Conservation (phyloP, 1,284 basidiomycete species). For the Rhodofomes roseus region DNA sequence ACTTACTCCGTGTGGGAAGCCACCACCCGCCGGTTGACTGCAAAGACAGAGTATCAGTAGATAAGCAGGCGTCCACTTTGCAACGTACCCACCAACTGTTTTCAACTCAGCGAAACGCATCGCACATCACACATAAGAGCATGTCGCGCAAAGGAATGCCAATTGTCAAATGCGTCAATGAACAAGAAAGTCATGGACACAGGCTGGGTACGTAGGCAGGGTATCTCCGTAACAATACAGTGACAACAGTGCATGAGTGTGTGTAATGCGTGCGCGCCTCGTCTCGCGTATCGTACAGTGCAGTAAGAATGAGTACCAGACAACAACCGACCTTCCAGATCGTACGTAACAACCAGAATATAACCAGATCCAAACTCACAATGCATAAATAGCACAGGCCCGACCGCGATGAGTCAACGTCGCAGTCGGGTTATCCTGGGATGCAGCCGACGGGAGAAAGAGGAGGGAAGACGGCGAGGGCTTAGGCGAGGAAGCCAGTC, state of each 20-base stretch:
- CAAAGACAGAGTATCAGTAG: too few relatives aligned
- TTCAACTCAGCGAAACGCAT: too few relatives aligned
- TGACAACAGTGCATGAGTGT: neutral
- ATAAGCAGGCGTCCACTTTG: too few relatives aligned
- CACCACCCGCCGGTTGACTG: too few relatives aligned
- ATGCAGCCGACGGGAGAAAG: neutral
- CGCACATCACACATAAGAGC: too few relatives aligned
- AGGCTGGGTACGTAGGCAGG: neutral
- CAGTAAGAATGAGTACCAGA: neutral
- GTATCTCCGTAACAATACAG: neutral
- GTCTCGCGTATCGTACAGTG: neutral
- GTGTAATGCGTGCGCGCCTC: neutral
- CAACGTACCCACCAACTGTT: too few relatives aligned
- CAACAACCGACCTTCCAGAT: neutral
- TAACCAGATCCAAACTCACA: neutral
- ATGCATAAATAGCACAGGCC: neutral
- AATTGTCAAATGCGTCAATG: neutral
- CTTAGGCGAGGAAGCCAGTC: neutral
- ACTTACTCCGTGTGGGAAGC: too few relatives aligned
- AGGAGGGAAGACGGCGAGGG: neutral
- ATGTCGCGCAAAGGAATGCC: neutral
- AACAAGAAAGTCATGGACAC: neutral
- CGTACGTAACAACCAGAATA: neutral
- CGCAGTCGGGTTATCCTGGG: neutral
- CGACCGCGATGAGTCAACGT: neutral